These are phyloP conservation scores for Megacollybia marginata DNA, from an alignment of 768 basidiomycete species.

Conservation along the genomic window DNA sequence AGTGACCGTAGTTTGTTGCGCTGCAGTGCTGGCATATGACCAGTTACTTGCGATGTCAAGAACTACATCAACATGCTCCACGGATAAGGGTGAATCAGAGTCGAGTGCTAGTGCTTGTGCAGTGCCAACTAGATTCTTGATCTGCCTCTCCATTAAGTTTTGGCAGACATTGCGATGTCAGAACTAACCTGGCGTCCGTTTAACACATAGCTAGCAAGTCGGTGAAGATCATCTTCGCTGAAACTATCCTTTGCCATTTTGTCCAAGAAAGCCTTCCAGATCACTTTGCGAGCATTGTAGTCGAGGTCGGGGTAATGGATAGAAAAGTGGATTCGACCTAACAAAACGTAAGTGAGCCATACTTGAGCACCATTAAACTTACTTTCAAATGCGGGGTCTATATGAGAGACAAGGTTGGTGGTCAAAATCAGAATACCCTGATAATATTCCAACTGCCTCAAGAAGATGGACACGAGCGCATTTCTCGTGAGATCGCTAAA, in stretches of 20 bases:
- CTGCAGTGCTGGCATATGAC: conserved; percentile 2
- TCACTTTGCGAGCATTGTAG: conserved; percentile 12
- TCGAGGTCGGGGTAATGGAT: conserved; percentile 24
- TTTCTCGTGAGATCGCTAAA: conserved; percentile 19
- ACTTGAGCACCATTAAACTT: conserved; percentile 1
- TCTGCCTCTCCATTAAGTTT: conserved; percentile 7
- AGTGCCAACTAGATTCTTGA: conserved; percentile 21
- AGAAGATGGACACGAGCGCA: conserved; percentile 27
- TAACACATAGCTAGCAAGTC: conserved; percentile 12
- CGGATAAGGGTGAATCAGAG: conserved; percentile 4
- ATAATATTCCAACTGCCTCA: conserved; percentile 29
- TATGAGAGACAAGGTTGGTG: conserved; percentile 21
- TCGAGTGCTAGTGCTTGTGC: conserved; percentile 18
- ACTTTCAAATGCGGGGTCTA: conserved; percentile 27
- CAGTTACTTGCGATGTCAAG: conserved; percentile 15
- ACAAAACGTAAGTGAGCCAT: not conserved
- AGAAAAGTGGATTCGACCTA: conserved; percentile 26
- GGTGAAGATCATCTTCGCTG: conserved; percentile 10
- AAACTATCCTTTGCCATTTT: conserved; percentile 8
- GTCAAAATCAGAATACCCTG: conserved; percentile 29
- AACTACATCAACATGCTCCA: conserved; percentile 14
- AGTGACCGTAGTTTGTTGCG: too few species aligned
- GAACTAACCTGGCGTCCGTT: conserved; percentile 23
- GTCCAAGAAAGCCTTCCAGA: conserved; percentile 23
- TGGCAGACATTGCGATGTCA: not conserved